These are phyloP conservation scores for Citrullus amarus DNA, from an alignment of 306 rosid species.

Conservation along the genomic window DNA sequence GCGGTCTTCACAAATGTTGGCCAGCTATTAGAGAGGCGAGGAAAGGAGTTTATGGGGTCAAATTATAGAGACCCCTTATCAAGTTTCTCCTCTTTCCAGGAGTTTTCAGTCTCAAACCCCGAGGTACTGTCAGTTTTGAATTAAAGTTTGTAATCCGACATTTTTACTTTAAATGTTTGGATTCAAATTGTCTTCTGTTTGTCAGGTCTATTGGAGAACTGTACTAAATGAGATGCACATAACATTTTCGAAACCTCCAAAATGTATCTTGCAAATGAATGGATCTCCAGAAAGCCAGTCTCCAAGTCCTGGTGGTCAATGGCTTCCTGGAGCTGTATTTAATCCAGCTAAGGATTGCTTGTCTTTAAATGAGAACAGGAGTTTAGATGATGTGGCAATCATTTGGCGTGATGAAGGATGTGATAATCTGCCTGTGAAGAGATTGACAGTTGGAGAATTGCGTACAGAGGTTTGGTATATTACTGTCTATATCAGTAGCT, in stretches of 20 bases:
- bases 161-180: background rate
- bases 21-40: constrained; percentile 54
- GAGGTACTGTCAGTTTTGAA: constrained; percentile 34
- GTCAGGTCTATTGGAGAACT: constrained; percentile 72
- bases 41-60: constrained; percentile 61
- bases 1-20: constrained; percentile 60
- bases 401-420: constrained; percentile 76
- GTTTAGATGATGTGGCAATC: constrained; percentile 48
- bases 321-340: constrained; percentile 80
- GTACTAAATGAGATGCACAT: constrained; percentile 55
- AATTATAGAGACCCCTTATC: constrained; percentile 70
- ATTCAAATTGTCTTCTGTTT: constrained; percentile 1
- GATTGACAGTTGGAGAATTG: constrained; percentile 55
- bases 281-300: constrained; percentile 18
- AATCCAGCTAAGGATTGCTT: constrained; percentile 81
- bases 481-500: background rate
- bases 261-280: constrained; percentile 49
- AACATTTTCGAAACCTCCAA: constrained; percentile 54
- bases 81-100: constrained; percentile 64
- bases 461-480: constrained; percentile 76
- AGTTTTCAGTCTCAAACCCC: constrained; percentile 69
- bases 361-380: constrained; percentile 35
- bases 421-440: constrained; percentile 48
- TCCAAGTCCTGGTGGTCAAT: constrained; percentile 50
- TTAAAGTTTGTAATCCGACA: background rate